Conservation (phyloP, 2,329 filamentous ascomycete species). For the Ceratocystis eucalypticola region DNA sequence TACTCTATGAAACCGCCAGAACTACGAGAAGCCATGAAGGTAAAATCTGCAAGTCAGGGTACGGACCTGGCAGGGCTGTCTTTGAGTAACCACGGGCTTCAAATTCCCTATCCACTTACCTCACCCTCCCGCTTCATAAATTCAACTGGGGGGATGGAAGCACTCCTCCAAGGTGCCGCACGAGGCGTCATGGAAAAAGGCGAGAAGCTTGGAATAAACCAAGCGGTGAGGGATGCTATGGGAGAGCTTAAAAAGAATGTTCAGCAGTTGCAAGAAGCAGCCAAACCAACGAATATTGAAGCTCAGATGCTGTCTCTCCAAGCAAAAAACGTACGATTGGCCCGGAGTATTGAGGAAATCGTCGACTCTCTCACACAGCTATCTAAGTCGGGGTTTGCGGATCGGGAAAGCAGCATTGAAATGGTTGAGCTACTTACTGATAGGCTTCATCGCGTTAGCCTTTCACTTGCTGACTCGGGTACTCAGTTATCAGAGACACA, state of each 20-base stretch:
- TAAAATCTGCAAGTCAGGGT: constrained; percentile 16
- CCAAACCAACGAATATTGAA: constrained; percentile 9
- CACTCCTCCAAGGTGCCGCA: constrained; percentile 61
- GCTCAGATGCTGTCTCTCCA: constrained; percentile 35
- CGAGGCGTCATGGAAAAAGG: constrained; percentile 59
- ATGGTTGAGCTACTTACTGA: constrained; percentile 45
- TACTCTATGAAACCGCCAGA: constrained; percentile 48
- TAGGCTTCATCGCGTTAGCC: constrained; percentile 52
- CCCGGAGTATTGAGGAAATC: constrained; percentile 53
- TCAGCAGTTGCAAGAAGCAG: constrained; percentile 28
- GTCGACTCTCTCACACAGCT: constrained; percentile 49
- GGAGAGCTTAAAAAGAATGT: constrained; percentile 68
- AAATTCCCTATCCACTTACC: constrained; percentile 27
- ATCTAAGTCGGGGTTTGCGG: constrained; percentile 37
- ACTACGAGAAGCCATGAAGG: constrained; percentile 11
- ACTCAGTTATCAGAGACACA: constrained; percentile 19
- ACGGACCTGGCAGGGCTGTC: constrained; percentile 29
- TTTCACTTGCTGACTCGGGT: constrained; percentile 45
- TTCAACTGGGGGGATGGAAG: constrained; percentile 49
- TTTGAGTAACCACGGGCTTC: neutral
- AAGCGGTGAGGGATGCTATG: constrained; percentile 66
- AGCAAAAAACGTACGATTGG: constrained; percentile 51
- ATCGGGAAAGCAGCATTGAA: constrained; percentile 38
- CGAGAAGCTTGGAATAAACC: constrained; percentile 66
- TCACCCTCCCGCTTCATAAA: constrained; percentile 40